Conservation (phyloP, 495 filamentous ascomycete species). For the Trichoderma erinaceum region DNA sequence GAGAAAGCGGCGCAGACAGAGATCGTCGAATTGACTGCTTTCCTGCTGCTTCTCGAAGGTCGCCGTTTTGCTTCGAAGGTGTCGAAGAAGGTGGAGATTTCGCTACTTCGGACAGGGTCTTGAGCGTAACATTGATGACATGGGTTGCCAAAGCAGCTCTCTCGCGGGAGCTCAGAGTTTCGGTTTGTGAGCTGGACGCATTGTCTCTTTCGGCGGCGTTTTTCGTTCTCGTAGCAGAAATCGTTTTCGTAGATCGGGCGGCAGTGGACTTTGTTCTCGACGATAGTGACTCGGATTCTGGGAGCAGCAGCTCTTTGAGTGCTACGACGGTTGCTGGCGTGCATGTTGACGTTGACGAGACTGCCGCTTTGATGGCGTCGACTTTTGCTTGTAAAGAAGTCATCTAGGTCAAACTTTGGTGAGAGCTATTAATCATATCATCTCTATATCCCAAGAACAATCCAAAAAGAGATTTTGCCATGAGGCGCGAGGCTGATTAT, state of each 20-base stretch:
- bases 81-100: constrained; percentile 39
- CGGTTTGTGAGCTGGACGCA: constrained; percentile 20
- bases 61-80: constrained; percentile 23
- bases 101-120: constrained; percentile 64
- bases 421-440: constrained; percentile 23
- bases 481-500: not conserved
- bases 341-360: constrained; percentile 47
- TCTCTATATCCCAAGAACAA: not conserved
- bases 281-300: constrained; percentile 27
- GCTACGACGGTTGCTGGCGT: constrained; percentile 41
- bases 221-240: constrained; percentile 19
- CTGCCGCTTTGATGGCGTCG: constrained; percentile 47
- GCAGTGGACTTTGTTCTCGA: constrained; percentile 31
- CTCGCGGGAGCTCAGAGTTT: constrained; percentile 50
- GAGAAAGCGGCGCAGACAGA: constrained; percentile 40
- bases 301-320: constrained; percentile 45
- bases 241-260: constrained; percentile 32
- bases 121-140: constrained; percentile 70
- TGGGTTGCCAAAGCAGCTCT: constrained; percentile 71
- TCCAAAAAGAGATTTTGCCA: constrained; percentile 10
- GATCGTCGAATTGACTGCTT: constrained; percentile 32
- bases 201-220: constrained; percentile 19
- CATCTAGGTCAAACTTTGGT: constrained; percentile 31
- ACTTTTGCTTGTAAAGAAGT: constrained; percentile 35
- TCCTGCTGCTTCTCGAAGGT: constrained; percentile 17